Conservation (phyloP, 345 rosid genomes). For the Euphorbia peplus region DNA sequence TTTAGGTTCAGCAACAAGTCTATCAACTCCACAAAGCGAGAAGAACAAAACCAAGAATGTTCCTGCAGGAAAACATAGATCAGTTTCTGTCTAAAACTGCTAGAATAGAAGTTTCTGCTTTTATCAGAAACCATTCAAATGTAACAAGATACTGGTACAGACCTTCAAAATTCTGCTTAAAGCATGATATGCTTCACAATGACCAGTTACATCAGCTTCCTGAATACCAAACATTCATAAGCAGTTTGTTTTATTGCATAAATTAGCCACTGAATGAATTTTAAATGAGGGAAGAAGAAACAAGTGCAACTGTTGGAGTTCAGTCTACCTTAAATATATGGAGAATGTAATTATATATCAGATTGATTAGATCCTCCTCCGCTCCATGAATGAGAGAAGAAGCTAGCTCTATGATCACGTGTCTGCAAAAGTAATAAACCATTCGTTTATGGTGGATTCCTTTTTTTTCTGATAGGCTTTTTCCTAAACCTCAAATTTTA, state of each 20-base stretch:
- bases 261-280: neutral
- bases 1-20: slow-evolving; percentile 61
- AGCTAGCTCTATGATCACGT: slow-evolving; percentile 56
- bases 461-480: neutral
- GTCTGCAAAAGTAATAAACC: slow-evolving; percentile 15
- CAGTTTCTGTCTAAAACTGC: slow-evolving; percentile 16
- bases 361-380: slow-evolving; percentile 56
- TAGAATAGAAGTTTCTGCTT: neutral
- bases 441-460: neutral
- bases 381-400: slow-evolving; percentile 74
- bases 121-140: slow-evolving; percentile 9
- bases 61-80: slow-evolving; percentile 50
- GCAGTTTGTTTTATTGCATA: slow-evolving; percentile 2
- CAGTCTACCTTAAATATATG: slow-evolving; percentile 55
- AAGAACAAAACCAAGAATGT: slow-evolving; percentile 68
- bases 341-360: slow-evolving; percentile 58
- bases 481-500: neutral
- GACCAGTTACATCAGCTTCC: slow-evolving; percentile 50
- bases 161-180: slow-evolving; percentile 77
- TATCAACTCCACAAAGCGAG: slow-evolving; percentile 60
- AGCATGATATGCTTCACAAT: slow-evolving; percentile 62
- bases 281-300: neutral
- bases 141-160: slow-evolving; percentile 17
- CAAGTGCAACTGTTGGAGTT: neutral
- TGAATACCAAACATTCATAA: slow-evolving; percentile 28